Conservation (phyloP, 371 early-diverging fungal species). For the Mucor saturninus region DNA sequence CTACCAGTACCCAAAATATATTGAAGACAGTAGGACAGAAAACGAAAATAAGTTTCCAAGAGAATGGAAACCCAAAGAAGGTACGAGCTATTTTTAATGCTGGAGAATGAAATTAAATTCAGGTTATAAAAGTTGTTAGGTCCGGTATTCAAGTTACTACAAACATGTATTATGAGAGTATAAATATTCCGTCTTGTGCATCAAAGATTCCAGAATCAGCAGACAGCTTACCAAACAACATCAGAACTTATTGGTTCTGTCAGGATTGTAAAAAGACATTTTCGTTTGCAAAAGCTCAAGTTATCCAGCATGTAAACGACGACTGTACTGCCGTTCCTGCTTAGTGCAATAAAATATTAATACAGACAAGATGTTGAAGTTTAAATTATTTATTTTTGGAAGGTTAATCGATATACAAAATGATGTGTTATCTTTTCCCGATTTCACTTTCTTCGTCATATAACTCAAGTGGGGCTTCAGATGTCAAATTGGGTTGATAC, state of each 20-base stretch:
- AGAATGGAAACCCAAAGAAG: constrained; percentile 49
- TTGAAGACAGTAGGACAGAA: constrained; percentile 17
- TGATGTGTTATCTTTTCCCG: background rate
- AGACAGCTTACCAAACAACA: constrained; percentile 27
- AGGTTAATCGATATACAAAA: too few relatives aligned
- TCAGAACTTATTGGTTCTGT: constrained; percentile 48
- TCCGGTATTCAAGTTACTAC: constrained; percentile 46
- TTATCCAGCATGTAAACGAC: constrained; percentile 12
- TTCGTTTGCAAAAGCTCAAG: constrained; percentile 20
- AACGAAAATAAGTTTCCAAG: constrained; percentile 32
- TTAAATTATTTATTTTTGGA: too few relatives aligned
- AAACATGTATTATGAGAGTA: constrained; percentile 37
- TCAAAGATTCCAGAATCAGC: constrained; percentile 34
- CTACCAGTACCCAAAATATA: constrained; percentile 45
- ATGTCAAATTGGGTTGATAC: background rate
- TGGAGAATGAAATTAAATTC: background rate
- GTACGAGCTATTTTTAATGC: constrained; percentile 15
- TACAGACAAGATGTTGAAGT: too few relatives aligned
- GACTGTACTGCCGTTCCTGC: background rate
- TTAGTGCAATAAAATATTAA: too few relatives aligned
- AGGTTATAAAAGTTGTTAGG: constrained; percentile 29
- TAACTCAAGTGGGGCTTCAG: background rate
- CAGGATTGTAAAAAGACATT: constrained; percentile 24
- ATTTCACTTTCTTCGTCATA: background rate
- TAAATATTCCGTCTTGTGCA: constrained; percentile 40